Conservation (phyloP, 441 rosid genomes). For the Metrosideros polymorpha region DNA sequence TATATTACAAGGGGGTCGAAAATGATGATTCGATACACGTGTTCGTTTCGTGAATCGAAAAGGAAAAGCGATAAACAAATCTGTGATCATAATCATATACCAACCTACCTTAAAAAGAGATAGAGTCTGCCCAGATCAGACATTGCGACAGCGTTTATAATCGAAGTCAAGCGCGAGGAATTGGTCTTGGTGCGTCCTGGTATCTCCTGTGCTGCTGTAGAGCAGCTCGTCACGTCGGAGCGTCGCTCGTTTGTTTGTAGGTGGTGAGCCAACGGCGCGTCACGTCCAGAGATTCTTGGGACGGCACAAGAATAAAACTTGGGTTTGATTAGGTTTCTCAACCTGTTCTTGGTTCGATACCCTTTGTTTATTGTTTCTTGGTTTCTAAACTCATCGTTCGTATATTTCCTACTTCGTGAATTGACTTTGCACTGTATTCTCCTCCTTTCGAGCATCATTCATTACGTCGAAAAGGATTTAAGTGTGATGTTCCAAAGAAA, state of each 20-base stretch:
- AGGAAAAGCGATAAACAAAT: neutral
- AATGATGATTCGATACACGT: neutral
- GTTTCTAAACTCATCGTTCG: neutral
- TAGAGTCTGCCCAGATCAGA: neutral
- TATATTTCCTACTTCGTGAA: too few relatives aligned
- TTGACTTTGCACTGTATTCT: neutral
- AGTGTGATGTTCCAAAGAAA: neutral
- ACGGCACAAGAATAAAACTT: neutral
- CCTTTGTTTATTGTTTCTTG: neutral
- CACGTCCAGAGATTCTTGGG: neutral
- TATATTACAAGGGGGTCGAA: neutral
- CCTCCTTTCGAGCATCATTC: neutral
- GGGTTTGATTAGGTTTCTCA: neutral
- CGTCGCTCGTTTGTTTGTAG: neutral
- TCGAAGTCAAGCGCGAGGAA: neutral
- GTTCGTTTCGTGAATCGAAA: neutral
- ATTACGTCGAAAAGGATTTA: neutral
- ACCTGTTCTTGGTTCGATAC: neutral
- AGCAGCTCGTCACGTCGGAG: neutral
- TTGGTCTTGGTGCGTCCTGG: neutral
- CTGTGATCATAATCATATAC: too few relatives aligned
- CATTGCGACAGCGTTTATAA: neutral
- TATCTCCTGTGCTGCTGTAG: neutral
- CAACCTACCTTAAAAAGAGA: neutral
- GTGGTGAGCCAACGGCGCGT: neutral